A percentile compares a stretch with the other conserved stretches of the same genome.
Conservation (phyloP, 345 rosid species). For the Heritiera fomes region DNA sequence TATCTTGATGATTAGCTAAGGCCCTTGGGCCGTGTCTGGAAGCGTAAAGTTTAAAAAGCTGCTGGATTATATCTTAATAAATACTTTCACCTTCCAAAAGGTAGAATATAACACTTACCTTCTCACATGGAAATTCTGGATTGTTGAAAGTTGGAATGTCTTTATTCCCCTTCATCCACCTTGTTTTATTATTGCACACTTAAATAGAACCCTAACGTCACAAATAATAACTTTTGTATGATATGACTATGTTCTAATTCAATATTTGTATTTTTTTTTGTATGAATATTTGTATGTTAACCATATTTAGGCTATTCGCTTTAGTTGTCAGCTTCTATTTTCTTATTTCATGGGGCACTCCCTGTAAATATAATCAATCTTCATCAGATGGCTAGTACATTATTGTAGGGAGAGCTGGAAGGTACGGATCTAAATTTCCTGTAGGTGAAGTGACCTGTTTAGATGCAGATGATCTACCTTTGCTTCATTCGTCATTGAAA, state of each 20-base stretch:
- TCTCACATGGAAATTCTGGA: background rate
- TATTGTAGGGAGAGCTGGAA: slow-evolving; percentile 80
- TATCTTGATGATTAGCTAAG: background rate
- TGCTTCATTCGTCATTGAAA: slow-evolving; percentile 70
- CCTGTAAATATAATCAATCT: background rate
- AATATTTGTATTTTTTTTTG: no score
- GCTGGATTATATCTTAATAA: background rate
- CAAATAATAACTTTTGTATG: background rate
- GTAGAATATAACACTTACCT: background rate
- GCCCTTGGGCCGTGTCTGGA: background rate
- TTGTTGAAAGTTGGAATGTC: background rate
- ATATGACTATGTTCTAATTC: no score
- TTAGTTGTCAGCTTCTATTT: background rate
- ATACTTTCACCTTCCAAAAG: background rate
- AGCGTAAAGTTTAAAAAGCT: background rate
- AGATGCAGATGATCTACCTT: slow-evolving; percentile 56
- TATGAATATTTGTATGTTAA: no score
- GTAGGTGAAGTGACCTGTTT: slow-evolving; percentile 94
- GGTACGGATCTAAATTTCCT: slow-evolving; percentile 86
- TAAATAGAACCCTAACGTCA: background rate
- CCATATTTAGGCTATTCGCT: background rate
- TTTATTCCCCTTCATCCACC: background rate
- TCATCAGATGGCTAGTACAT: background rate
- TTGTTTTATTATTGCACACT: background rate
- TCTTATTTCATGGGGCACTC: background rate